Evolutionary conservation across 2,329 filamentous ascomycete species (phyloP), one percentile per base, ranked within the genome.

Genomic region (Aureobasidium sp.): DNA sequence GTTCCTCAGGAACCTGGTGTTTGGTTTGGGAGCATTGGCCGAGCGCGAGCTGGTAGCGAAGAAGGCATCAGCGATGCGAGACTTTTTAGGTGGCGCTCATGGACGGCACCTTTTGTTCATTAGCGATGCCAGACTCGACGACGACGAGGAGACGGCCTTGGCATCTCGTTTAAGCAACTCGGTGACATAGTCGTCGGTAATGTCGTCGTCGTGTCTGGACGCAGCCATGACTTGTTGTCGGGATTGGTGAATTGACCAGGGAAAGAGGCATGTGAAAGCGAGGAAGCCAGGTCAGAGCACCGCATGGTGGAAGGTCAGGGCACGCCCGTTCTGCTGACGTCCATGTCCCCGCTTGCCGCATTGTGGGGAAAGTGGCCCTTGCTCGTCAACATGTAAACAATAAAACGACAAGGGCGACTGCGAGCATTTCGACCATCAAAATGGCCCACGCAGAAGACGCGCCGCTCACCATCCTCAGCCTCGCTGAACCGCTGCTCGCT

Each of bases 1-100:
- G 69, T 94, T 88, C 63, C 87, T 87, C 45, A 99, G 78, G 72
- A 97, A 97, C 37, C 89, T 84, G 0, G 90, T 97, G 70, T 99
- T 97, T 3, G 93, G 92, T 72, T 93, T 97, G 0, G 90, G 90
- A 65, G 82, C 84, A 7, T 55, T 55, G 51, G 62, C 34, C 12
- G 52, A 55, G 27, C 45, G 48, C 25, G 62, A 55, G 27, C 61
- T 63, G 39, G 49, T 41, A 42, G 22, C 31, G 36, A 53, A 42
- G 44, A 53, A 42, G 27, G 20, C 62, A 48, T 52, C 9, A 51
- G 48, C 44, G 52, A 51, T 34, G 52, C 29, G 63, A 62, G 14
- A 34, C 37, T 49, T 61, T 7, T 51, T 71, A 74, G 41, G 22
- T 11, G 27, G 25, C 22, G 37, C 5, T 41, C 41, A 29, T 9